Evolutionary conservation across 345 rosid species (phyloP).

Genomic region (Brassica incana): DNA sequence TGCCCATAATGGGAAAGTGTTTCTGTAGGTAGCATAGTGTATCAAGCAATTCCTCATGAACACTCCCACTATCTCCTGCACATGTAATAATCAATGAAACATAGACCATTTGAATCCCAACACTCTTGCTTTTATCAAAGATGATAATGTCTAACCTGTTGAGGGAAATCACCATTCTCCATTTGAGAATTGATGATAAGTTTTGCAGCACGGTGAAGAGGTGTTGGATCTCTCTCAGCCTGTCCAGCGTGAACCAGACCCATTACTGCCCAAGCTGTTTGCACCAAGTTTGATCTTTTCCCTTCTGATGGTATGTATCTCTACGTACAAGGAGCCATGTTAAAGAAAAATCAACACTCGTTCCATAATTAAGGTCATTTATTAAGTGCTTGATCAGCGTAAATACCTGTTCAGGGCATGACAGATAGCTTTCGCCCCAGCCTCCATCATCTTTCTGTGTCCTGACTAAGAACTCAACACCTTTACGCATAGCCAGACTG

Average conservation of each 20-base stretch:
- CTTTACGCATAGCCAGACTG: constrained; percentile 39
- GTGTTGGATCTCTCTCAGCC: constrained; percentile 59
- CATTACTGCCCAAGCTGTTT: constrained; percentile 42
- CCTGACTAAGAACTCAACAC: constrained; percentile 45
- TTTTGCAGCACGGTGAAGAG: constrained; percentile 64
- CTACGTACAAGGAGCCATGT: constrained; percentile 16
- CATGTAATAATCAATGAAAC: background rate
- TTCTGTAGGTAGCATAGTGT: constrained; percentile 67
- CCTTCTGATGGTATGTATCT: constrained; percentile 39
- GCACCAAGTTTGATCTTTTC: constrained; percentile 37
- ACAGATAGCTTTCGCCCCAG: constrained; percentile 49
- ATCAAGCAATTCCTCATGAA: constrained; percentile 66
- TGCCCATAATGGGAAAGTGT: constrained; percentile 68
- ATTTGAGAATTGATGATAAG: constrained; percentile 63
- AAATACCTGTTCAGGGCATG: constrained; percentile 37
- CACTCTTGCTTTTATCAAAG: background rate
- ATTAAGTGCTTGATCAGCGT: background rate
- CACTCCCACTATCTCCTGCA: constrained; percentile 59
- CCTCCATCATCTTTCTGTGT: constrained; percentile 56
- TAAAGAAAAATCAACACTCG: background rate
- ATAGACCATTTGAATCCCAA: background rate
- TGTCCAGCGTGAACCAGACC: constrained; percentile 44
- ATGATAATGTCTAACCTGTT: constrained; percentile 47
- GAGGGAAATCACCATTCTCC: constrained; percentile 69
- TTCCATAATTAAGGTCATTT: background rate